Evolutionary conservation across 805 yeast species (phyloP), one percentile per base, ranked within the genome.

Genomic region (Metschnikowia kofuensis): DNA sequence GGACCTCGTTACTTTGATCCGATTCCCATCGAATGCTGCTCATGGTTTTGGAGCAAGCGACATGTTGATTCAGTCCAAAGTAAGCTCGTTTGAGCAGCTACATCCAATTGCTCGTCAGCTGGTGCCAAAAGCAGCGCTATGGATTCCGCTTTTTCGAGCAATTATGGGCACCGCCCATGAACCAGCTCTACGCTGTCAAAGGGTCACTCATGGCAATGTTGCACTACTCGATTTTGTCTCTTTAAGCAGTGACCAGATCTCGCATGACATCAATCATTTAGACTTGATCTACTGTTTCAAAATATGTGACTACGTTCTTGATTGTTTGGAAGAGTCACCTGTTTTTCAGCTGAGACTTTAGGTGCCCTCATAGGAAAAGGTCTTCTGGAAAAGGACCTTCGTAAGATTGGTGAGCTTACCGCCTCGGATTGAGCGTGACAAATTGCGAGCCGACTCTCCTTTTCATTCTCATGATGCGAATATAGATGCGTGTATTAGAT

Each of bases 141-240:
- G 65, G 65, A 42, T 61, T 14, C 65, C 65, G 2, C 42, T 30
- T 36, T 47, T 59, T 39, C 42, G 42, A 35, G 55, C 57, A 6
- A 21, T 37, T 6, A 40, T 51, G 6, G 53, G 48, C 13, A n/a
- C 43, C 12, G 36, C 39, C 13, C 35, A 31, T 31, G 50, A 41
- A 14, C 42, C 52, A 9, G 27, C 34, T 9, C 15, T 47, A 11
- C 40, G 14, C 8, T 30, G 34, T n/a, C 35, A 29, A 1, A n/a
- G 10, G 29, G 15, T 16, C n/a, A 13, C 36, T 2, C 15, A 16
- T 8, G 46, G 41, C 9, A 37, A 14, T 13, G 35, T 39, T 3
- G 10, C 13, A 14, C 16, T 15, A 13, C 15, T 49, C 21, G 34
- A 46, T 16, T 16, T 53, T 29, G 6, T n/a, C 6, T 14, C 44